Base-by-base conservation (phyloP, 2,329 filamentous ascomycete genomes). In the Bipolaris victoriae region DNA sequence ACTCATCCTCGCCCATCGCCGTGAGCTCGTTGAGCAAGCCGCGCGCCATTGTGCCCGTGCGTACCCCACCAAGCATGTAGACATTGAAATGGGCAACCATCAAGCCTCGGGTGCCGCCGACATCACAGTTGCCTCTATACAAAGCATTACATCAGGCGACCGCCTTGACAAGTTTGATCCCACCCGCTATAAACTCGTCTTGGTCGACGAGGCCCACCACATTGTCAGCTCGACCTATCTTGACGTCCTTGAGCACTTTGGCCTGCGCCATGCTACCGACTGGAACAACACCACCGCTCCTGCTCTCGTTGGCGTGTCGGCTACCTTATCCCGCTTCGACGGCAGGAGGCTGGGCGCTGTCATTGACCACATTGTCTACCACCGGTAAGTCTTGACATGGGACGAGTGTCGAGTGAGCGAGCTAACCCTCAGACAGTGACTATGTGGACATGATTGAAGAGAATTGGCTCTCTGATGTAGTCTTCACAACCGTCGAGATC, bases 191-290 rank as follows among this genome's bases (percentile, higher is more conserved):
- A 99, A 99, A 77, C 85, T 99, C 0, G 80, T 99, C 0, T 83
- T 99, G 2, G 94, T 99, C 3, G 95, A 99, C 64, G 95, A 99
- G 77, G 95, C 94, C 4, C 95, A 99, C 74, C 95, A 99, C 76
- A 96, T 98, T 51, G 93, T 97, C 43, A 90, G 95, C 0, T 83
- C 86, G 1, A 87, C 88, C 7, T 98, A 98, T 70, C 82, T 96
- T 60, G 83, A 84, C 40, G 84, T 88, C 0, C 80, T 99, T 46
- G 80, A 84, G n/a, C 87, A 98, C 75, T 96, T 99, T 73, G 86
- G 88, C 0, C 83, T 96, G 62, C 80, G 82, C 11, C 77, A 86
- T 52, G 67, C 78, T 78, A 62, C 76, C 65, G 55, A 76, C 72
- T 73, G 70, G 72, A 65, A 9, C 10, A 41, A 37, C 1, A 45